Percentiles rank a stretch among this genome's conserved stretches.
Conservation (phyloP, 129 eudicot genomes). For the Helianthus tuberosus region DNA sequence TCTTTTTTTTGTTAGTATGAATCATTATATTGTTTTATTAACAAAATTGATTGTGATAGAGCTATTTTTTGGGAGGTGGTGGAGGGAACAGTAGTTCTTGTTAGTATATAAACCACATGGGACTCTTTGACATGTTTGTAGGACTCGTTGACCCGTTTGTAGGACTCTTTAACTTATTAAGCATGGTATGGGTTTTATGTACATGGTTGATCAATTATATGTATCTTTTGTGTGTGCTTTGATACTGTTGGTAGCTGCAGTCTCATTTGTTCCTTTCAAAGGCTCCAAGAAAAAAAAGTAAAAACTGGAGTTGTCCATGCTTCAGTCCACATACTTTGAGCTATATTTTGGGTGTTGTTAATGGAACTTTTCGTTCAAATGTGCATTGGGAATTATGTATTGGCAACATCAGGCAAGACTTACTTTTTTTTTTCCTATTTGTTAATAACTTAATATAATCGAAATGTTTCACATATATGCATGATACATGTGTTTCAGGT, state of each 20-base stretch:
- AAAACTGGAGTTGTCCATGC: conserved; percentile 77
- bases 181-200: too few species aligned
- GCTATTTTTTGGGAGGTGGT: too few species aligned
- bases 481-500: conserved; percentile 44
- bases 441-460: neutral
- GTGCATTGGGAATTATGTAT: conserved; percentile 73
- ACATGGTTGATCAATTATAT: too few species aligned
- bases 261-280: conserved; percentile 74
- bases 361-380: conserved; percentile 87
- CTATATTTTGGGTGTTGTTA: conserved; percentile 80
- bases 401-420: conserved; percentile 77
- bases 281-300: conserved; percentile 65
- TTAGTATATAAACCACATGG: too few species aligned
- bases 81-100: too few species aligned
- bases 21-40: too few species aligned
- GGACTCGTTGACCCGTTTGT: too few species aligned
- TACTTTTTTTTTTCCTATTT: neutral
- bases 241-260: conserved; percentile 57
- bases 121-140: too few species aligned
- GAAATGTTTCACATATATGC: neutral
- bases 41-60: too few species aligned
- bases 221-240: too few species aligned
- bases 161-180: too few species aligned
- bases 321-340: conserved; percentile 81
- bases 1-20: too few species aligned